Evolutionary conservation across 768 basidiomycete species (phyloP).

Genomic region (Mycena crocata): DNA sequence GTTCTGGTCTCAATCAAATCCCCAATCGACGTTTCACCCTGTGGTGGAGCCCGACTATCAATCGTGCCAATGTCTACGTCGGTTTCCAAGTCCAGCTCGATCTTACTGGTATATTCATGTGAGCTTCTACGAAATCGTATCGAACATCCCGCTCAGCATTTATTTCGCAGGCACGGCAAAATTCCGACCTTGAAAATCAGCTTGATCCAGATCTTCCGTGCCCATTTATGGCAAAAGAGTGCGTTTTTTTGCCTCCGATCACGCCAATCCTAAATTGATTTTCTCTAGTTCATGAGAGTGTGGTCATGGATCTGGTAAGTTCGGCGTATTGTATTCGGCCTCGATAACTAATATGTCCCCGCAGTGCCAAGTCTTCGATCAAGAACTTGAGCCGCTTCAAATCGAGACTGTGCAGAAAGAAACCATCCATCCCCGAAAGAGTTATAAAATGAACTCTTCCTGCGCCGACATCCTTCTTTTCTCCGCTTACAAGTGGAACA

Average conservation of each 20-base stretch:
- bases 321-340: background rate
- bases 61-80: conserved; percentile 98
- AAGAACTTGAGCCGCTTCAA: conserved; percentile 96
- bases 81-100: conserved; percentile 99
- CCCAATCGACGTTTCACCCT: conserved; percentile 99
- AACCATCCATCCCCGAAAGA: conserved; percentile 99
- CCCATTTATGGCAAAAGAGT: conserved; percentile 99
- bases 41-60: conserved; percentile 99
- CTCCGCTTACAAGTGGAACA: conserved; percentile 99
- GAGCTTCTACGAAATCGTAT: conserved; percentile 37
- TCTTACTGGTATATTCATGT: conserved; percentile 96
- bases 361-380: conserved; percentile 98
- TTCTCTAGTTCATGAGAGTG: conserved; percentile 83
- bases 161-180: conserved; percentile 85
- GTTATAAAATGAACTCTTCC: conserved; percentile 99
- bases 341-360: conserved; percentile 1
- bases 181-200: conserved; percentile 98
- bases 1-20: conserved; percentile 97
- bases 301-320: conserved; percentile 88
- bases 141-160: conserved; percentile 5
- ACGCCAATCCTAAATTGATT: conserved; percentile 22
- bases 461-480: conserved; percentile 98
- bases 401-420: conserved; percentile 99
- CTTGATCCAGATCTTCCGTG: conserved; percentile 99
- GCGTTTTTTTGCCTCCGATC: conserved; percentile 52